phyloP scores from a whole-genome alignment of 108 stramenopile species.

The Stephanodiscus minutulus region DNA sequence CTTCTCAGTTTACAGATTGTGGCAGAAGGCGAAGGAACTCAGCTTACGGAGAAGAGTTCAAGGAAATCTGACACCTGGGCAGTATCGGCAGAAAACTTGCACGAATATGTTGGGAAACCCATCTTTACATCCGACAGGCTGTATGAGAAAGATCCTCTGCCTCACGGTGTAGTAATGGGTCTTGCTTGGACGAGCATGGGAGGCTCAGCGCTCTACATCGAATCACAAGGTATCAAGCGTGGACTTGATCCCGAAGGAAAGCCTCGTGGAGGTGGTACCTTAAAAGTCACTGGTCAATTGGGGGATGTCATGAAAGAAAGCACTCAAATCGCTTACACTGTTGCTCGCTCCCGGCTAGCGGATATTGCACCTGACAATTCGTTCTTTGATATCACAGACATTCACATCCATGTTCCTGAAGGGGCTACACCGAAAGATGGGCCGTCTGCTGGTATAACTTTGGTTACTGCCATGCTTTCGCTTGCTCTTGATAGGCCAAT shows the following conservation, averaged over 20 bases:
- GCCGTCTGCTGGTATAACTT: conserved; percentile 95
- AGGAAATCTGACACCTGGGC: conserved; percentile 74
- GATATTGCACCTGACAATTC: conserved; percentile 65
- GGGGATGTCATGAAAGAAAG: conserved; percentile 97
- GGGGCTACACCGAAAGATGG: conserved; percentile 99
- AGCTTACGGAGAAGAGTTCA: conserved; percentile 73
- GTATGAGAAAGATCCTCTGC: conserved; percentile 89
- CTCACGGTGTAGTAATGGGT: conserved; percentile 97
- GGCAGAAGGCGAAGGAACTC: conserved; percentile 80
- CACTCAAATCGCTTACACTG: conserved; percentile 92
- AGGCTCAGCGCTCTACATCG: conserved; percentile 95
- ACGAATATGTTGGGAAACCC: conserved; percentile 94
- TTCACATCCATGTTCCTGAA: conserved; percentile 99
- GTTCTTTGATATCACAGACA: conserved; percentile 81
- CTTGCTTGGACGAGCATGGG: conserved; percentile 98
- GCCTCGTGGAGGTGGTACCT: conserved; percentile 69
- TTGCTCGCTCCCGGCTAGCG: conserved; percentile 83
- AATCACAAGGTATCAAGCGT: conserved; percentile 89
- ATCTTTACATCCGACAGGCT: conserved; percentile 91
- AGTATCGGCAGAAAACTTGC: conserved; percentile 72
- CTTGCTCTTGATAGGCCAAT: conserved; percentile 87
- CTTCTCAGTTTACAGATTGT: conserved; percentile 89
- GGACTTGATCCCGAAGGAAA: conserved; percentile 72
- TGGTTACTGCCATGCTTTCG: conserved; percentile 96
- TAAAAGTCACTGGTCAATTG: conserved; percentile 94